Conservation (phyloP, 768 basidiomycete species). For the Naganishia vishniacii region DNA sequence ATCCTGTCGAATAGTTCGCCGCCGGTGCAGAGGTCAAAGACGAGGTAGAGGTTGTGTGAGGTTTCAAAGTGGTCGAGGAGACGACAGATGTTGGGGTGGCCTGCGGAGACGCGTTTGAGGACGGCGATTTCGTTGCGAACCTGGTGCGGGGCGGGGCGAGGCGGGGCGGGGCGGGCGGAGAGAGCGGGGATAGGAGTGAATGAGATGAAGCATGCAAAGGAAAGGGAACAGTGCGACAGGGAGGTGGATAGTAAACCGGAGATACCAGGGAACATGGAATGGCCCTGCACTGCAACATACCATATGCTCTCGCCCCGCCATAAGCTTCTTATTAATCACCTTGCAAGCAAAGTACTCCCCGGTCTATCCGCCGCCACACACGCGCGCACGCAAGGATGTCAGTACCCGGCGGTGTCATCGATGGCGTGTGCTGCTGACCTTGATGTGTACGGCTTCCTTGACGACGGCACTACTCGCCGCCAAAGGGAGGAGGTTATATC, state of each 20-base stretch:
- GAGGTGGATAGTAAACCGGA: no score
- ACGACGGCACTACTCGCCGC: slow-evolving; percentile 44
- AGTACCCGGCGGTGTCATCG: neutral
- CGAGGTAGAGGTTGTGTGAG: slow-evolving; percentile 84
- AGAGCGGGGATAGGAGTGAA: no score
- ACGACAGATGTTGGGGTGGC: slow-evolving; percentile 83
- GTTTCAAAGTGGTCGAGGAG: slow-evolving; percentile 97
- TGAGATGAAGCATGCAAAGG: no score
- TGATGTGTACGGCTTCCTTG: slow-evolving; percentile 81
- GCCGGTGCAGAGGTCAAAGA: slow-evolving; percentile 92
- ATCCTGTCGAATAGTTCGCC: slow-evolving; percentile 99
- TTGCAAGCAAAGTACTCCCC: slow-evolving; percentile 96
- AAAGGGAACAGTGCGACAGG: no score
- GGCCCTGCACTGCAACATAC: no score
- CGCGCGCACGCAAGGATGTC: neutral
- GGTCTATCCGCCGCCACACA: no score
- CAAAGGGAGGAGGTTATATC: no score
- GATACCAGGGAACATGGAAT: no score
- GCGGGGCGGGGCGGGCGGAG: slow-evolving; percentile 4
- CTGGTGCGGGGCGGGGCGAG: slow-evolving; percentile 49
- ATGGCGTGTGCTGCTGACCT: slow-evolving; percentile 27
- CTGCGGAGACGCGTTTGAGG: slow-evolving; percentile 85
- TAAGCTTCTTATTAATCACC: slow-evolving; percentile 98
- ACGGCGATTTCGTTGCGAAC: slow-evolving; percentile 96
- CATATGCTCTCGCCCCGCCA: slow-evolving; percentile 98